These are phyloP conservation scores for Gymnopilus junonius DNA, from an alignment of 768 basidiomycete species.

Conservation along the genomic window DNA sequence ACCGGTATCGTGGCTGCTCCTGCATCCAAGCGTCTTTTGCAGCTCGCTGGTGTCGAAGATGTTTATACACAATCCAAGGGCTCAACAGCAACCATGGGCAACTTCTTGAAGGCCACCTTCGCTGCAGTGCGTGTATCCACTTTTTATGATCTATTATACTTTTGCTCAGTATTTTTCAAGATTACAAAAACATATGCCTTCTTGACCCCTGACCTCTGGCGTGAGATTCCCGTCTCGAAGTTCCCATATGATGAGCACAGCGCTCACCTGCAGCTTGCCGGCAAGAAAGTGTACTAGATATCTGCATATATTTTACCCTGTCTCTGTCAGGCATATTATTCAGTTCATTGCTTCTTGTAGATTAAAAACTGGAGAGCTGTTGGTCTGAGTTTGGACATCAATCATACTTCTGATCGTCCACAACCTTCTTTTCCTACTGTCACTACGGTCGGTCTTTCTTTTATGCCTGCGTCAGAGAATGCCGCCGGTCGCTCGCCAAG, in stretches of 20 bases:
- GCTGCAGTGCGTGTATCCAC: slow-evolving; percentile 65
- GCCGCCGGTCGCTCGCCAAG: background rate
- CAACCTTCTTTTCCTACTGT: background rate
- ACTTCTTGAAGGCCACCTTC: slow-evolving; percentile 98
- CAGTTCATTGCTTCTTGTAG: background rate
- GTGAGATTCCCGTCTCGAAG: slow-evolving; percentile 88
- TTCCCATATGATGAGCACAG: slow-evolving; percentile 96
- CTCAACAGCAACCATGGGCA: slow-evolving; percentile 98
- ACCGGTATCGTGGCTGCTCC: slow-evolving; percentile 99
- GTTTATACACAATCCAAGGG: slow-evolving; percentile 98
- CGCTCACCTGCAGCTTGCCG: slow-evolving; percentile 84
- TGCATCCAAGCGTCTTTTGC: slow-evolving; percentile 93
- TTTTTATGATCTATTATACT: background rate
- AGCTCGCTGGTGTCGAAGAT: slow-evolving; percentile 97
- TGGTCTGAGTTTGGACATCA: background rate
- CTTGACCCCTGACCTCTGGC: slow-evolving; percentile 98
- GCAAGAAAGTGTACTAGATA: slow-evolving; percentile 75
- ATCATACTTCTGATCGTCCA: background rate
- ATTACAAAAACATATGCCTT: slow-evolving; percentile 98
- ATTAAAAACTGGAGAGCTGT: background rate
- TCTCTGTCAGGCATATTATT: background rate
- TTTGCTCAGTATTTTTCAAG: slow-evolving; percentile 47
- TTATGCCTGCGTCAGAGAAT: background rate
- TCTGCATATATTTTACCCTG: slow-evolving; percentile 15
- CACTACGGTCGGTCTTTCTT: background rate